Evolutionary conservation across 1,139 yeast genomes (phyloP).

Genomic region (Pichia terricola): DNA sequence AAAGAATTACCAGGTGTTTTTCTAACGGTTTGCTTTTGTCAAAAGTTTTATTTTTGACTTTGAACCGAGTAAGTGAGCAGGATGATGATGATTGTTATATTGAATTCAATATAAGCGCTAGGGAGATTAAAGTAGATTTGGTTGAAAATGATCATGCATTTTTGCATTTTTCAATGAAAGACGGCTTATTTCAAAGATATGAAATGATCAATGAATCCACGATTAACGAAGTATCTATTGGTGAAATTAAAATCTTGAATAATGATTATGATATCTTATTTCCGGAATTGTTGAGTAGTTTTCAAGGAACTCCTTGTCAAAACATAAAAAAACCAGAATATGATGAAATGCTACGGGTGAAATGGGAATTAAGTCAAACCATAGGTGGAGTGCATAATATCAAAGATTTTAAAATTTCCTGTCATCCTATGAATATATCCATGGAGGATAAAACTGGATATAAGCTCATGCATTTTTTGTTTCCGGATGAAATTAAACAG

Average conservation of each 20-base stretch:
- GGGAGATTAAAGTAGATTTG: conserved; percentile 84
- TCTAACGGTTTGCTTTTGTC: conserved; percentile 59
- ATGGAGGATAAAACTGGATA: conserved; percentile 55
- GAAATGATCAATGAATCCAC: conserved; percentile 58
- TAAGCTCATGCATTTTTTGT: conserved; percentile 45
- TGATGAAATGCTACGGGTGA: conserved; percentile 19
- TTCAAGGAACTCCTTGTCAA: background rate
- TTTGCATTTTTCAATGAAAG: conserved; percentile 61
- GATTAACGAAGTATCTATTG: conserved; percentile 47
- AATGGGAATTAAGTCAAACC: conserved; percentile 57
- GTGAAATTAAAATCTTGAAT: conserved; percentile 63
- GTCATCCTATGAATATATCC: conserved; percentile 47
- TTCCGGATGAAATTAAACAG: conserved; percentile 28
- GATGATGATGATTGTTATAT: conserved; percentile 17
- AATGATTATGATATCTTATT: conserved; percentile 50
- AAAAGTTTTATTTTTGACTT: conserved; percentile 25
- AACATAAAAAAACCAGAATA: no score
- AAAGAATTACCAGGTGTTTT: conserved; percentile 31
- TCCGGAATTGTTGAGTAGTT: conserved; percentile 49
- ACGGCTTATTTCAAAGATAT: conserved; percentile 50
- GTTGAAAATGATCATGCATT: conserved; percentile 35
- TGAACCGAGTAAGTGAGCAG: conserved; percentile 17
- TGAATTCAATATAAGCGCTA: conserved; percentile 46
- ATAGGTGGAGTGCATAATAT: conserved; percentile 62
- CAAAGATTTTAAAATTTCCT: conserved; percentile 40